A percentile compares a stretch with the other conserved stretches of the same genome.
These are phyloP conservation scores for Scytalidium sp. DNA, from an alignment of 2,329 filamentous ascomycete species.

Conservation along the genomic window DNA sequence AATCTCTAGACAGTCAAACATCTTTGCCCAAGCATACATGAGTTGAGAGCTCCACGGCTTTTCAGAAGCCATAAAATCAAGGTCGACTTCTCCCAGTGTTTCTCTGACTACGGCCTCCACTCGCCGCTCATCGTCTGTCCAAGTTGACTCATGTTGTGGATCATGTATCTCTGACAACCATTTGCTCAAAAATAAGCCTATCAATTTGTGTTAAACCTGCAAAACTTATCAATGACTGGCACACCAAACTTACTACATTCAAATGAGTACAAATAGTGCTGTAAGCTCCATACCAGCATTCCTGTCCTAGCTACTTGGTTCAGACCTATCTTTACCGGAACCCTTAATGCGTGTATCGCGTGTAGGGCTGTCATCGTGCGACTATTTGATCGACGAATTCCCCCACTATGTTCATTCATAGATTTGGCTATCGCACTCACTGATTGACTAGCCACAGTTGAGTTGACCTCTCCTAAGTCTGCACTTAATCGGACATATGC, in stretches of 20 bases:
- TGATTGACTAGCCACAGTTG: slow-evolving; percentile 58
- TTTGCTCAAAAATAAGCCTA: slow-evolving; percentile 34
- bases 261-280: slow-evolving; percentile 58
- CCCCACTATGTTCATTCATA: slow-evolving; percentile 26
- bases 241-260: slow-evolving; percentile 37
- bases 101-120: background rate
- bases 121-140: background rate
- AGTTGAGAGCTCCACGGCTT: background rate
- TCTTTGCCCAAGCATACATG: background rate
- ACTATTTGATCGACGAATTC: slow-evolving; percentile 47
- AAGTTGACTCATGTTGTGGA: background rate
- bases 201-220: background rate
- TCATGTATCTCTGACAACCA: background rate
- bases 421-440: slow-evolving; percentile 26
- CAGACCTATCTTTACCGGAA: slow-evolving; percentile 61
- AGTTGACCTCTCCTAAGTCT: slow-evolving; percentile 59
- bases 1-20: background rate
- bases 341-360: slow-evolving; percentile 64
- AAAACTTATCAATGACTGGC: background rate
- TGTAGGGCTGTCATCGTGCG: slow-evolving; percentile 64
- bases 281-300: slow-evolving; percentile 49
- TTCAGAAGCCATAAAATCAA: background rate
- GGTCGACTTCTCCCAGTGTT: background rate
- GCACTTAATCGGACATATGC: slow-evolving; percentile 65
- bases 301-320: slow-evolving; percentile 61